These are phyloP conservation scores for Sungouiella blattae DNA, from an alignment of 805 yeast genomes.

Conservation along the genomic window DNA sequence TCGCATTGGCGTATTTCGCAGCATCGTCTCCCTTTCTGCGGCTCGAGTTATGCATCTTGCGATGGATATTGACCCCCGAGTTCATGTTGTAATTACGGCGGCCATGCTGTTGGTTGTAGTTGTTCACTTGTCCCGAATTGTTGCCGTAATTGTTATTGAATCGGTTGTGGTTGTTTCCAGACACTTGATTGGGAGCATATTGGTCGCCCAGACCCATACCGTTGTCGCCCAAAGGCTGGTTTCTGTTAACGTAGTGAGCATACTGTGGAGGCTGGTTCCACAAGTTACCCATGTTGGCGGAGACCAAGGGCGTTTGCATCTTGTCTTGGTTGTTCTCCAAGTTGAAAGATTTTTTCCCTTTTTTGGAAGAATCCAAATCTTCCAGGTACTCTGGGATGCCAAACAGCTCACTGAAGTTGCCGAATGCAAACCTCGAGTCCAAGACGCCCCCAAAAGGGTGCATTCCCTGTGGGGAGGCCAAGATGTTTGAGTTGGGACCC, in stretches of 20 bases:
- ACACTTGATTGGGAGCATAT: constrained; percentile 1
- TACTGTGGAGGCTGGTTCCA: constrained; percentile 16
- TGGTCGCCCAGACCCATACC: background rate
- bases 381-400: constrained; percentile 1
- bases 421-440: constrained; percentile 14
- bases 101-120: constrained; percentile 4
- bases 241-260: background rate
- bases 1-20: constrained; percentile 63
- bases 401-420: constrained; percentile 1
- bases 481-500: background rate
- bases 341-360: background rate
- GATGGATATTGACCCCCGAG: constrained; percentile 37
- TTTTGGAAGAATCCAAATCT: background rate
- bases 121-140: constrained; percentile 1
- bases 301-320: constrained; percentile 5
- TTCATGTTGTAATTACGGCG: constrained; percentile 12
- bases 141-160: background rate
- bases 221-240: background rate
- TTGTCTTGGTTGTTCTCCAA: background rate
- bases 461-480: constrained; percentile 18
- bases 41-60: constrained; percentile 35
- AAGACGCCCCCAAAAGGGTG: constrained; percentile 21
- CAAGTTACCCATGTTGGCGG: constrained; percentile 7
- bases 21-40: constrained; percentile 62
- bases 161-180: background rate